Conservation (phyloP, 2,329 filamentous ascomycete genomes). For the Pezicula radicicola region DNA sequence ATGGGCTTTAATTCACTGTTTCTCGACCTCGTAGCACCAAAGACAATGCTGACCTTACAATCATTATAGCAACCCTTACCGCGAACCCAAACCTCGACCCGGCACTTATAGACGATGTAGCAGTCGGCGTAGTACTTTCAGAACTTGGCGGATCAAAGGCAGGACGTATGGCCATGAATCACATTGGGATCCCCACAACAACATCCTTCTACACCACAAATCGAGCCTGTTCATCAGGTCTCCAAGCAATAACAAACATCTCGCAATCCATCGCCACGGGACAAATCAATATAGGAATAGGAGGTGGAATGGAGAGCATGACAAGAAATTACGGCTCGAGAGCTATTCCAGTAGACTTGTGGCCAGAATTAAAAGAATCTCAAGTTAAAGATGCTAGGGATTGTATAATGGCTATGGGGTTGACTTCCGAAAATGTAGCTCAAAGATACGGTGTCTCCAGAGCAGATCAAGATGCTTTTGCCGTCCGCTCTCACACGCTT, state of each 20-base stretch:
- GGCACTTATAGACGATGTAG: constrained; percentile 71
- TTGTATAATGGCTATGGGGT: constrained; percentile 92
- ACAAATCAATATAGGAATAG: constrained; percentile 71
- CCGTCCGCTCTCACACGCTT: constrained; percentile 69
- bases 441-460: constrained; percentile 69
- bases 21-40: too few relatives aligned
- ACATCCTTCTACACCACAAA: constrained; percentile 86
- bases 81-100: constrained; percentile 72
- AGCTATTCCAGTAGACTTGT: constrained; percentile 81
- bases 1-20: too few relatives aligned
- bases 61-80: constrained; percentile 56
- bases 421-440: constrained; percentile 88
- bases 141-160: constrained; percentile 90
- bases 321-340: constrained; percentile 81
- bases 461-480: constrained; percentile 80
- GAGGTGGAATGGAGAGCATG: constrained; percentile 95
- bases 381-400: constrained; percentile 69
- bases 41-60: too few relatives aligned
- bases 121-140: constrained; percentile 83
- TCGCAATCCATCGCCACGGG: constrained; percentile 74
- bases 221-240: constrained; percentile 76
- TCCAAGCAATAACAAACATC: constrained; percentile 73
- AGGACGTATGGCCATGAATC: constrained; percentile 84
- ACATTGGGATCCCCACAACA: constrained; percentile 70
- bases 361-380: constrained; percentile 68